Conservation (phyloP, 768 basidiomycete genomes). For the Cystofilobasidium macerans region DNA sequence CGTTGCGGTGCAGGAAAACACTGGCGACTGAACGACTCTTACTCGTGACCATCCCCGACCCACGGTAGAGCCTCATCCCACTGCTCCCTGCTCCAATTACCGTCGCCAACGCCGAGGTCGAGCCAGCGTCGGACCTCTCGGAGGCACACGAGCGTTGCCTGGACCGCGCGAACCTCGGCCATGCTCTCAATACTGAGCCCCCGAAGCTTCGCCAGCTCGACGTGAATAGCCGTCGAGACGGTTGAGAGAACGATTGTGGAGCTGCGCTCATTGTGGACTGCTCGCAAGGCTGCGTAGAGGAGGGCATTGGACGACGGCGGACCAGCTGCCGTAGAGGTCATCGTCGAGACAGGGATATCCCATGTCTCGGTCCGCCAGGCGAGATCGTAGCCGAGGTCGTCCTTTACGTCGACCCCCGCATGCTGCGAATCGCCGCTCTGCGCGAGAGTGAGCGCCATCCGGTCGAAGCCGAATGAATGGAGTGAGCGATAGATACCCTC, state of each 20-base stretch:
- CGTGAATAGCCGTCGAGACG: constrained; percentile 46
- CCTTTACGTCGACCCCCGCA: background rate
- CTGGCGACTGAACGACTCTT: background rate
- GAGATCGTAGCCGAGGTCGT: constrained; percentile 55
- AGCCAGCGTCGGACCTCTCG: constrained; percentile 48
- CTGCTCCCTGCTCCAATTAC: background rate
- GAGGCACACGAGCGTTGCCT: constrained; percentile 67
- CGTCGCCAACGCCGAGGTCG: background rate
- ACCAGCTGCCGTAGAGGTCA: constrained; percentile 19
- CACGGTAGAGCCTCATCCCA: background rate
- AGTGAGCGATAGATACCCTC: constrained; percentile 67
- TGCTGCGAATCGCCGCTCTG: constrained; percentile 33
- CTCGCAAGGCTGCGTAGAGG: constrained; percentile 67
- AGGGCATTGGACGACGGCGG: constrained; percentile 41
- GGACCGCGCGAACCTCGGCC: constrained; percentile 56
- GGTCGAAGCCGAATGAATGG: constrained; percentile 80
- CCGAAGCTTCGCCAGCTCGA: constrained; percentile 57
- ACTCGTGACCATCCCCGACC: constrained; percentile 4
- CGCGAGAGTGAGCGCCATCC: constrained; percentile 63
- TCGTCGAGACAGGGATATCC: constrained; percentile 66
- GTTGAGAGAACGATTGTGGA: constrained; percentile 43
- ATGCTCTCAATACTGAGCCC: constrained; percentile 66
- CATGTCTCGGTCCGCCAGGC: constrained; percentile 93
- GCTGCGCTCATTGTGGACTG: constrained; percentile 70
- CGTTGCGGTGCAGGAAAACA: background rate